Percentiles rank a stretch among this genome's conserved stretches.
These are phyloP conservation scores for Rhizoctonia solani DNA, from an alignment of 1,284 basidiomycete genomes.

Conservation along the genomic window DNA sequence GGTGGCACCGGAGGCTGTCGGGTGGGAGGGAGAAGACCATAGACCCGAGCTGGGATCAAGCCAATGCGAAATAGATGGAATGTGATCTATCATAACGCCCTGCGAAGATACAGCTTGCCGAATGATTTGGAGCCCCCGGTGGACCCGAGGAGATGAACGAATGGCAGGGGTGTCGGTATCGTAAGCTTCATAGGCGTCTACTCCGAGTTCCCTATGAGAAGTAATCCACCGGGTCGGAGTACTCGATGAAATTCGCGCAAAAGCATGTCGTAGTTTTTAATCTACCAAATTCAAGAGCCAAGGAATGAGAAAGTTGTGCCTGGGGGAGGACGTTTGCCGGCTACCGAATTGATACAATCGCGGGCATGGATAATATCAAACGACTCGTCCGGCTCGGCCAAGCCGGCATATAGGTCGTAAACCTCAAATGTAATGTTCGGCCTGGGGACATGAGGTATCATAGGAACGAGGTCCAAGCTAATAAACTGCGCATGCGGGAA, in stretches of 20 bases:
- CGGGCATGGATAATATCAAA: conserved; percentile 20
- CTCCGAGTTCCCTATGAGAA: conserved; percentile 16
- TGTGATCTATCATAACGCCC: background rate
- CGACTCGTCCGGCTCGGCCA: conserved; percentile 29
- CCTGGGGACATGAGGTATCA: conserved; percentile 4
- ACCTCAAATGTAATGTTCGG: conserved; percentile 27
- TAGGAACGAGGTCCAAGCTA: conserved; percentile 16
- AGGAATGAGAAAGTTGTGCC: too few relatives aligned
- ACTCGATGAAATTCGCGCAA: conserved; percentile 26
- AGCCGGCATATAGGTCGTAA: conserved; percentile 16
- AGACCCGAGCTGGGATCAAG: background rate
- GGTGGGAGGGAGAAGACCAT: background rate
- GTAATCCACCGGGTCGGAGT: conserved; percentile 1
- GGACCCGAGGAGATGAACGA: background rate
- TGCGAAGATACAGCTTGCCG: conserved; percentile 3
- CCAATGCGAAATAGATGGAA: background rate
- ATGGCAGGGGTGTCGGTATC: conserved; percentile 11
- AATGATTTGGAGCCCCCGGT: background rate
- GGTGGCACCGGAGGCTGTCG: background rate
- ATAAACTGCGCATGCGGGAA: conserved; percentile 15
- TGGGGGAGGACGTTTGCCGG: too few relatives aligned
- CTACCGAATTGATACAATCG: conserved; percentile 10
- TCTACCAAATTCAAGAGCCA: background rate
- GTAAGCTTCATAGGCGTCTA: background rate
- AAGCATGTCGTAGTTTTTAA: conserved; percentile 24